These are phyloP conservation scores for Barnettozyma californica DNA, from an alignment of 805 yeast genomes.

Conservation along the genomic window DNA sequence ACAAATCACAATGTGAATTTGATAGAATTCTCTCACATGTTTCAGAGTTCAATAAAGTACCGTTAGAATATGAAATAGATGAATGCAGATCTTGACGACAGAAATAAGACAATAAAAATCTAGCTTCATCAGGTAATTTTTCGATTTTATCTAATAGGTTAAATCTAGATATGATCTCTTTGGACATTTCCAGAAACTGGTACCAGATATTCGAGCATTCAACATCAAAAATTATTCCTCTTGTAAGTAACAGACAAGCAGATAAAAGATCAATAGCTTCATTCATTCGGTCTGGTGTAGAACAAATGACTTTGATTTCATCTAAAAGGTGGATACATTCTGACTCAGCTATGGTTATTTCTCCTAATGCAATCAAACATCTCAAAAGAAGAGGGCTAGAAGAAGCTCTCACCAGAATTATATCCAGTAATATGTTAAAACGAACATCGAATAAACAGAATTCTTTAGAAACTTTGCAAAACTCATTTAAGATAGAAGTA, in stretches of 20 bases:
- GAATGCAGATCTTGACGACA: slow-evolving; percentile 1
- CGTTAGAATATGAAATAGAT: not conserved
- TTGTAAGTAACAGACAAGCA: not conserved
- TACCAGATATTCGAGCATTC: slow-evolving; percentile 1
- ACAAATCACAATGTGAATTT: not conserved
- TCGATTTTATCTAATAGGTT: not conserved
- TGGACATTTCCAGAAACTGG: not conserved
- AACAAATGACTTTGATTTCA: not conserved
- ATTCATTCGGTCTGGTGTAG: not conserved
- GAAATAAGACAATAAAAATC: not conserved
- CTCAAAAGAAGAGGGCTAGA: not conserved
- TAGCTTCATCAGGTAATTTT: not conserved
- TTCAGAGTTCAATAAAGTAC: not conserved
- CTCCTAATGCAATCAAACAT: slow-evolving; percentile 1
- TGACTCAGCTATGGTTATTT: not conserved
- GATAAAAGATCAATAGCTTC: not conserved
- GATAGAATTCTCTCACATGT: not conserved
- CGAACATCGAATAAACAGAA: slow-evolving; percentile 3
- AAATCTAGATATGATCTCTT: not conserved
- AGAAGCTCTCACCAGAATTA: not conserved
- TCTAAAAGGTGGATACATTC: not conserved
- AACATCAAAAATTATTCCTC: not conserved
- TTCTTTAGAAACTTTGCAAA: not conserved
- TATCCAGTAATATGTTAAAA: not conserved
- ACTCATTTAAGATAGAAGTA: not conserved